Conservation (phyloP, 1,284 basidiomycete species). For the Rhodotorula mucilaginosa region DNA sequence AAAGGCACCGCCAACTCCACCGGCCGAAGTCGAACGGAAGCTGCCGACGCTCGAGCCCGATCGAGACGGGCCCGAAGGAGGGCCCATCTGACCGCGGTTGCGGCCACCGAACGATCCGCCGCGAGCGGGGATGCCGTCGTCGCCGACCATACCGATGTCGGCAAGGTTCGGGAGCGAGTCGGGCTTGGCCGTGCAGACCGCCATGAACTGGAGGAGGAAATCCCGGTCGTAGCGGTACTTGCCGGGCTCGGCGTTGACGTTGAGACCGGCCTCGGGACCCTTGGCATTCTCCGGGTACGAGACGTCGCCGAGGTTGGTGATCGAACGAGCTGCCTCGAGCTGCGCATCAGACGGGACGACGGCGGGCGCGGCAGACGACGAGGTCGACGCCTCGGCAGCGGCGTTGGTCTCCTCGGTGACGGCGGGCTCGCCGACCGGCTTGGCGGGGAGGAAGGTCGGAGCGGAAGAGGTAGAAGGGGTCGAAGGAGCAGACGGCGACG, state of each 20-base stretch:
- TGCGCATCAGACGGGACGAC: slow-evolving; percentile 19
- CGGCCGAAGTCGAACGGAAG: slow-evolving; percentile 58
- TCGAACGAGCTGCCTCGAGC: slow-evolving; percentile 60
- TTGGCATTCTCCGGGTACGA: slow-evolving; percentile 79
- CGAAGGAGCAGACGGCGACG: slow-evolving; percentile 6
- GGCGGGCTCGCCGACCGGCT: slow-evolving; percentile 39
- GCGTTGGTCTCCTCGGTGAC: slow-evolving; percentile 52
- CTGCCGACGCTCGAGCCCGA: slow-evolving; percentile 57
- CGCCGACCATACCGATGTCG: slow-evolving; percentile 80
- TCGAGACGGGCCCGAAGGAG: slow-evolving; percentile 53
- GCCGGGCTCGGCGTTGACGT: slow-evolving; percentile 73
- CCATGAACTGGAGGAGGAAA: slow-evolving; percentile 97
- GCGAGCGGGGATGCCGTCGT: slow-evolving; percentile 50
- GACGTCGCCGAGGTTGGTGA: slow-evolving; percentile 76
- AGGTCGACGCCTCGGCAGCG: slow-evolving; percentile 46
- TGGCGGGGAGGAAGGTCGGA: slow-evolving; percentile 44
- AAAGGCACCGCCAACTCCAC: slow-evolving; percentile 55
- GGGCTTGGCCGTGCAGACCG: slow-evolving; percentile 90
- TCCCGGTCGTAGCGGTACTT: slow-evolving; percentile 98
- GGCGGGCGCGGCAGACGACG: slow-evolving; percentile 1
- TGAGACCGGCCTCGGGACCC: slow-evolving; percentile 82
- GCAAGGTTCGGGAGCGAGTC: slow-evolving; percentile 84
- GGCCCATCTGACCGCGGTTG: slow-evolving; percentile 54
- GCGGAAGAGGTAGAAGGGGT: slow-evolving; percentile 31
- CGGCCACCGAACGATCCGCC: slow-evolving; percentile 43